Base-by-base conservation (phyloP, 2,329 filamentous ascomycete genomes). In the Aureobasidium sp. region DNA sequence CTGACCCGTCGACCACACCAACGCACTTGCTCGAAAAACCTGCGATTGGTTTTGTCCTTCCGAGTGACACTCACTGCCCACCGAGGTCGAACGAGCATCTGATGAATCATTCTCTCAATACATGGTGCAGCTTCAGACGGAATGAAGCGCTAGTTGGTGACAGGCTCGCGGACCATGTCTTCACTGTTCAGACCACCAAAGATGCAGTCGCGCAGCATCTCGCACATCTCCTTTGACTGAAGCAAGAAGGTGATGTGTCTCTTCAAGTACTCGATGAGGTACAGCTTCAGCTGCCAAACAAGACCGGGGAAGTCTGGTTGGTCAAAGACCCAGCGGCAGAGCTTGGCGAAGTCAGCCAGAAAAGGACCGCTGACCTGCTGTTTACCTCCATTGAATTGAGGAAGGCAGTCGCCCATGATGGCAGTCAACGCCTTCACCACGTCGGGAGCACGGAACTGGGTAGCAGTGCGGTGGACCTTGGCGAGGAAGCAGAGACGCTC, bases 401-500 rank as follows among this genome's bases (percentile, higher is more conserved):
- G 43, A 20, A 59, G 56, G 17, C 56, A 39, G 26, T 59, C 56
- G 6, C 26, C 44, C 37, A 59, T 32, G 15, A 59, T 36, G 27
- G 20, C 32, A 13, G 44, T 39, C 32, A 50, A 37, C 3, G 44
- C 44, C 8, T 50, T 32, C 5, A 50, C 36, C 43, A 41, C 46
- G n/a, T 48, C 34, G 3, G 34, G 32, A 17, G 56, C 56, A 9
- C 36, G 56, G 44, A 59, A 50, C 44, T 50, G 56, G 3, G 56
- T 32, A 24, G 56, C 56, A 10, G 56, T 59, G 46, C 56, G 44
- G 32, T 59, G 46, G 13, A 50, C 41, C 10, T 57, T 57, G 41
- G 41, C 53, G 13, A 48, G 46, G 44, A 29, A 34, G 24, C 24
- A 50, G 59, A 61, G 37, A 32, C 43, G 52, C 24, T 48, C 39